Base-by-base conservation (phyloP, 2,329 filamentous ascomycete genomes). In the Tolypocladium guangdongense region DNA sequence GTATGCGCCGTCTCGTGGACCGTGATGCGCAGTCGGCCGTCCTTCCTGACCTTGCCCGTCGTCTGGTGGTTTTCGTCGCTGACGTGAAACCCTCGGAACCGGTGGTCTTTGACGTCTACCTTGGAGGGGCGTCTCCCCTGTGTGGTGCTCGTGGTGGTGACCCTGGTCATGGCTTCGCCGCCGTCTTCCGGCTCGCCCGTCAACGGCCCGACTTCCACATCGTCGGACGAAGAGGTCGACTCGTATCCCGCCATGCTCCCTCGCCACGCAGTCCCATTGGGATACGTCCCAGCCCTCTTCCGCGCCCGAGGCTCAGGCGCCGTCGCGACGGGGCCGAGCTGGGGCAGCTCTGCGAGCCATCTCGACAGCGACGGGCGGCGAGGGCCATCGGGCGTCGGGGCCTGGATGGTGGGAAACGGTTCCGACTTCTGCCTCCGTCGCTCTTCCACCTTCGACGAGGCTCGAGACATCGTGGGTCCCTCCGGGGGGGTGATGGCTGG, bases 21-120 rank as follows among this genome's bases (percentile, higher is more conserved):
- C 5, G 83, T 86, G 56, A 91, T 87, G 56, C 81, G 82, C 49
- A 91, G 68, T 24, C 87, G 77, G 0, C 87, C 87, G 64, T 90
- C 87, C 48, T 72, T 76, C 65, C 81, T 86, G 1, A 88, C 78
- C 57, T 74, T 82, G 27, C 84, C 85, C 57, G 76, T 81, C 1
- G 82, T 87, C 22, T 72, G 75, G 66, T 83, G 87, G 50, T 85
- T 72, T 4, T 86, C 77, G 59, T 88, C 86, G 52, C 38, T 32
- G 2, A 50, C 38, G 27, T 18, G 38, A 18, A 53, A 50, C 7
- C 37, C 20, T 30, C 14, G 16, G 20, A 30, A 22, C 18, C 41
- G 33, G 4, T 46, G 22, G n/a, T 45, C 38, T 10, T 24, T 22
- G 27, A 3, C 10, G 10, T 47, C 43, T 3, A 20, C 18, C 16